These are phyloP conservation scores for Backusella psychrophila DNA, from an alignment of 192 early-diverging fungal genomes.

Conservation along the genomic window DNA sequence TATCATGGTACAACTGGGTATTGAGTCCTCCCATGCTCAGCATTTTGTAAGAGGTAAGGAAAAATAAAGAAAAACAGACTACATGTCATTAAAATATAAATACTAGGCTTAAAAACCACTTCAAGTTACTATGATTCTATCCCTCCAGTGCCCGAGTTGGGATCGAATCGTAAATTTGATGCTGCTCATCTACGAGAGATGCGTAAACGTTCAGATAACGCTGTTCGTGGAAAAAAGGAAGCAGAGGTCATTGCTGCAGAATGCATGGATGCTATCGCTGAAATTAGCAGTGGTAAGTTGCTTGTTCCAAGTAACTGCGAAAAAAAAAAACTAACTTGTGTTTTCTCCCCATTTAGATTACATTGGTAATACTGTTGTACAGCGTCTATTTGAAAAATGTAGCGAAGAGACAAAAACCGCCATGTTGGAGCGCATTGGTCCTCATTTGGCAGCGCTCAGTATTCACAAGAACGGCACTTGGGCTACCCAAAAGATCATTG, in stretches of 20 bases:
- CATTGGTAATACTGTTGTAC: conserved; percentile 95
- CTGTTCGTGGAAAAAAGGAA: conserved; percentile 39
- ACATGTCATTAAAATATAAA: neutral
- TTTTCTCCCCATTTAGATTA: conserved; percentile 63
- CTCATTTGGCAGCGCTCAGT: conserved; percentile 88
- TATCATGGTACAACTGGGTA: neutral
- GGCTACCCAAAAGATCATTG: conserved; percentile 98
- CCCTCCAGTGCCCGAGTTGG: conserved; percentile 20
- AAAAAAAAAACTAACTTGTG: conserved; percentile 33
- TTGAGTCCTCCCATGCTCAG: neutral
- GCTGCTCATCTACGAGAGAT: conserved; percentile 84
- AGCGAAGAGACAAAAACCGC: conserved; percentile 66
- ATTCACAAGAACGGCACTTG: conserved; percentile 99
- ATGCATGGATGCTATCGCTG: conserved; percentile 83
- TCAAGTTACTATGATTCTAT: conserved; percentile 28
- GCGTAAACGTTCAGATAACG: conserved; percentile 73
- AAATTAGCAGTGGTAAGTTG: conserved; percentile 81
- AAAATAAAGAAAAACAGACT: neutral
- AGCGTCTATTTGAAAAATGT: conserved; percentile 86
- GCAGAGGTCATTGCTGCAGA: conserved; percentile 78
- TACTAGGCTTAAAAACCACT: conserved; percentile 2
- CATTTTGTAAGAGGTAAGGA: conserved; percentile 8
- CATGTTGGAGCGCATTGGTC: conserved; percentile 76
- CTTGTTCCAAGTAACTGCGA: too few species aligned
- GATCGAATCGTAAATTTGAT: conserved; percentile 57